These are phyloP conservation scores for Cicer cuneatum DNA, from an alignment of 306 rosid genomes.

Conservation along the genomic window DNA sequence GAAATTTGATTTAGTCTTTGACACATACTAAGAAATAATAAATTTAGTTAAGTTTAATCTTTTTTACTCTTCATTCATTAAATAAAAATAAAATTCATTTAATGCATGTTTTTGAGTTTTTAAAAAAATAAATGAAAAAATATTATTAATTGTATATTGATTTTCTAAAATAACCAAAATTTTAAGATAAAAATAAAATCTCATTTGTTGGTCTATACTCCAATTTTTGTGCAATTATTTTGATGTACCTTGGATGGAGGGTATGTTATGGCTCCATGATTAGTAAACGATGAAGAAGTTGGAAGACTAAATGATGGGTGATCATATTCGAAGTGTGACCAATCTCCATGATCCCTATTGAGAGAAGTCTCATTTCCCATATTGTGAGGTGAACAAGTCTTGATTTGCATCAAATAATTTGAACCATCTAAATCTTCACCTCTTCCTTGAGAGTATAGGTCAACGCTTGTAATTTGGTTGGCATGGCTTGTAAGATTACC, in stretches of 20 bases:
- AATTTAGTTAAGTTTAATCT: too few species aligned
- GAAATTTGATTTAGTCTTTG: too few species aligned
- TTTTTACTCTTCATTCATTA: too few species aligned
- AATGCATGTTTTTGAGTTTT: too few species aligned
- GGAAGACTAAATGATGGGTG: conserved; percentile 51
- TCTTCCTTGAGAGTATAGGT: conserved; percentile 74
- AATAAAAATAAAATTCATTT: too few species aligned
- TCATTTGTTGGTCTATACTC: too few species aligned
- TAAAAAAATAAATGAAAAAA: too few species aligned
- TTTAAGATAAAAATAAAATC: too few species aligned
- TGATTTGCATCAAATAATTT: conserved; percentile 53
- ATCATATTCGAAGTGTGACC: conserved; percentile 60
- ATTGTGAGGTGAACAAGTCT: conserved; percentile 45
- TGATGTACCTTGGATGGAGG: conserved; percentile 76
- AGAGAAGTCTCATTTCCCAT: conserved; percentile 38
- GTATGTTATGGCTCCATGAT: conserved; percentile 60
- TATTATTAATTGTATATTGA: too few species aligned
- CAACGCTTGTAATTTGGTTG: conserved; percentile 61
- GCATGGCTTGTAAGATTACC: conserved; percentile 50
- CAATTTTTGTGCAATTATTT: too few species aligned
- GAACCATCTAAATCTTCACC: conserved; percentile 71
- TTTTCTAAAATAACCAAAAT: too few species aligned
- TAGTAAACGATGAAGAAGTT: conserved; percentile 54
- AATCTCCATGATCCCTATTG: conserved; percentile 53
- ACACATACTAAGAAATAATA: too few species aligned